A percentile compares a stretch with the other conserved stretches of the same genome.
These are phyloP conservation scores for Pestalotiopsis sp. DNA, from an alignment of 2,329 filamentous ascomycete genomes.

Conservation along the genomic window DNA sequence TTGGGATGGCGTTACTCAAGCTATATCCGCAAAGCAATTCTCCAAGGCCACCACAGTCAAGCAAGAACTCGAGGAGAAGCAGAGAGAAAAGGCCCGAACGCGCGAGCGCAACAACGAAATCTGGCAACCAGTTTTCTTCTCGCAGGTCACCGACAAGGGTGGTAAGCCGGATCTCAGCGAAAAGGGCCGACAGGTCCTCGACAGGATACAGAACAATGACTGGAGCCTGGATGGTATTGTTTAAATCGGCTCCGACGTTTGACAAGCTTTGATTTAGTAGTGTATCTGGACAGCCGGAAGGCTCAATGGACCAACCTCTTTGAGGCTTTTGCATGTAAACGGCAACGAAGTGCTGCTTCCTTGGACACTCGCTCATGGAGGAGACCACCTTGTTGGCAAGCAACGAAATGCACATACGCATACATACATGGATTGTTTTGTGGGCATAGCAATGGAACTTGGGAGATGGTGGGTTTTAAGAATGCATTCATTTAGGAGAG, in stretches of 20 bases:
- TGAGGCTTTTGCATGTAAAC: background rate
- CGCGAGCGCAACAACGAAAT: conserved; percentile 69
- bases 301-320: background rate
- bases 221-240: conserved; percentile 53
- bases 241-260: conserved; percentile 19
- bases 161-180: conserved; percentile 59
- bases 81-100: conserved; percentile 82
- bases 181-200: conserved; percentile 53
- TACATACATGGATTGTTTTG: conserved; percentile 7
- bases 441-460: conserved; percentile 5
- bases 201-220: conserved; percentile 54
- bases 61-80: conserved; percentile 86
- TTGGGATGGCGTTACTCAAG: conserved; percentile 85
- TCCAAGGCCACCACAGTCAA: conserved; percentile 83
- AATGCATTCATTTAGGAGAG: conserved; percentile 8
- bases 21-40: conserved; percentile 83
- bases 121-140: conserved; percentile 91
- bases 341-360: background rate
- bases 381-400: background rate
- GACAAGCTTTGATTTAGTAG: background rate
- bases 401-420: background rate
- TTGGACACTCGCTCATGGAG: background rate
- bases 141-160: conserved; percentile 56
- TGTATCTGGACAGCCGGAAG: background rate
- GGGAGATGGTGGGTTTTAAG: background rate